Base-by-base conservation (phyloP, 176 grass and related monocot genomes). In the Phyllostachys edulis region DNA sequence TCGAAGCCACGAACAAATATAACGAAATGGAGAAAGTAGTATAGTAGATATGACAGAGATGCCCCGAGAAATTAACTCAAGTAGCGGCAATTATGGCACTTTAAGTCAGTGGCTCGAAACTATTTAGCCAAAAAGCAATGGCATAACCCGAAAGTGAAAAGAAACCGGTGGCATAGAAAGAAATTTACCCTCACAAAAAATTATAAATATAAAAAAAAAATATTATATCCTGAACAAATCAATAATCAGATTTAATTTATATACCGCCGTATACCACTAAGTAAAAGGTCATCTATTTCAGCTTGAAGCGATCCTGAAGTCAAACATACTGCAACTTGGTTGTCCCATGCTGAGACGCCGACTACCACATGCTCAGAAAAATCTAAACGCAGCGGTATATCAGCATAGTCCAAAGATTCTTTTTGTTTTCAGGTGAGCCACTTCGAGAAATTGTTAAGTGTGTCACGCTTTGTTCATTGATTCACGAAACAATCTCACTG, bases 231-330 rank as follows among this genome's bases (percentile, higher is more conserved):
- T 34, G 1, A 34, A 34, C 32, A 34, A 2, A 34, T 34, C 2
- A 34, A 34, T 34, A 2, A 34, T 34, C 32, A 34, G 2, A 34
- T 34, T 34, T 34, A 0, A 34, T 34, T 34, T 34, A 34, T 34
- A 34, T 34, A 34, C 32, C 32, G 1, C 29, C 2, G 32, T 34
- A 34, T 34, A 34, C 32, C 2, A 34, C 32, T 34, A 34, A n/a
- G 32, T 34, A 34, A 0, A 34, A 34, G 23, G 61, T 69, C 76
- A 7, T 69, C 52, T 75, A 80, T 80, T 85, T 76, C 88, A 82
- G 27, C 27, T 47, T 37, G 60, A 71, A 34, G 9, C 49, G 10
- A 80, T 54, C 16, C 62, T 56, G 56, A 63, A 65, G 73, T 71
- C 77, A 34, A 50, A 47, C 7, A 27, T n/a, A 27, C 10, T 12